A percentile compares a stretch with the other conserved stretches of the same genome.
phyloP scores from a whole-genome alignment of 176 grass and related monocot genomes.

The Rhynchospora tenuis region DNA sequence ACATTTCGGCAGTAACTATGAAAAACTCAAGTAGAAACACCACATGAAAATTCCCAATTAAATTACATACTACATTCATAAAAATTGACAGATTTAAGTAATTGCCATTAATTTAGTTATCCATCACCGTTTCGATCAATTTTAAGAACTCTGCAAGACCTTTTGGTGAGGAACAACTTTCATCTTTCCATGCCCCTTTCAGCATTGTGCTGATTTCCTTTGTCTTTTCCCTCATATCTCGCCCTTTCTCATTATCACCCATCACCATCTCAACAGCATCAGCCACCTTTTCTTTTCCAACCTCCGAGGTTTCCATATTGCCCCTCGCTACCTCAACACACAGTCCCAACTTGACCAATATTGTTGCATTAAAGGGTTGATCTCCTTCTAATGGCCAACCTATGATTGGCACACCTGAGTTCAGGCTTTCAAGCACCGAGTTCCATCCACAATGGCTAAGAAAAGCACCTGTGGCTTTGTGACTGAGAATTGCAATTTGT shows the following conservation, averaged over 20 bases:
- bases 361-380: background rate
- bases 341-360: background rate
- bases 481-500: background rate
- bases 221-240: background rate
- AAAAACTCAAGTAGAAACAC: too few relatives aligned
- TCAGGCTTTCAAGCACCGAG: slow-evolving; percentile 9
- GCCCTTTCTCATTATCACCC: background rate
- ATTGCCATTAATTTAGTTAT: too few relatives aligned
- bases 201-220: background rate
- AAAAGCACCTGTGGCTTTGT: background rate
- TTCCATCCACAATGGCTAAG: slow-evolving; percentile 6
- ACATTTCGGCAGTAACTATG: too few relatives aligned
- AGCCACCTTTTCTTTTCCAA: background rate
- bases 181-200: background rate
- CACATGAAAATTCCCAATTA: too few relatives aligned
- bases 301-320: background rate
- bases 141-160: background rate
- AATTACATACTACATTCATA: too few relatives aligned
- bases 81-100: too few relatives aligned
- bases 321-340: background rate
- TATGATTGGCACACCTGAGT: background rate
- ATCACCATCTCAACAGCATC: background rate
- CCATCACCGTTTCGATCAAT: too few relatives aligned
- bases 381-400: slow-evolving; percentile 3
- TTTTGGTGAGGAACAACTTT: background rate